A percentile compares a stretch with the other conserved stretches of the same genome.
Conservation (phyloP, 176 grass and related monocot species). For the Zea luxurians region DNA sequence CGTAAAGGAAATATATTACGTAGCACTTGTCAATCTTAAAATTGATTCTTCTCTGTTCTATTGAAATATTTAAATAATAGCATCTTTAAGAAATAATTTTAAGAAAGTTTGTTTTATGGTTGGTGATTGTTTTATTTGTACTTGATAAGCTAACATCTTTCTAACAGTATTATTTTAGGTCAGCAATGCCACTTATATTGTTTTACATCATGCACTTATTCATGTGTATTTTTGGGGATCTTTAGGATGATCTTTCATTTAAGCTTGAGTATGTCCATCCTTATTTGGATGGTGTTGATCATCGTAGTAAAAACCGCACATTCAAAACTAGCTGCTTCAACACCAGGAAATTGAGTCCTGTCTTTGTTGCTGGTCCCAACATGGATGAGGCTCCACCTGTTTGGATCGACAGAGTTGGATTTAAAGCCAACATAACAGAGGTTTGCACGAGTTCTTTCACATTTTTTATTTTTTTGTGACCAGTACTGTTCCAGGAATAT, state of each 20-base stretch:
- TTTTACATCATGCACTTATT: constrained; percentile 19
- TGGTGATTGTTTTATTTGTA: constrained; percentile 16
- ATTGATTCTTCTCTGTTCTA: constrained; percentile 5
- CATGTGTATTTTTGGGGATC: neutral
- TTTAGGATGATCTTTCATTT: constrained; percentile 88
- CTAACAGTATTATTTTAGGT: neutral
- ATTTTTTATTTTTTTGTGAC: too few relatives aligned
- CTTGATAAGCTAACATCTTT: neutral
- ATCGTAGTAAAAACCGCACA: constrained; percentile 71
- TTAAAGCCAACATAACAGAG: constrained; percentile 98
- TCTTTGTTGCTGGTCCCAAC: constrained; percentile 85
- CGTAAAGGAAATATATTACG: neutral
- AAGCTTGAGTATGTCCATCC: constrained; percentile 86
- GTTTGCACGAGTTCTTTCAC: constrained; percentile 24
- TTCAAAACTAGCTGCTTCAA: constrained; percentile 94
- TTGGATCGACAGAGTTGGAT: constrained; percentile 81
- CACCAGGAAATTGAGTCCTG: constrained; percentile 80
- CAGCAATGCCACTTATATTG: neutral
- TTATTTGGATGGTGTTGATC: constrained; percentile 76
- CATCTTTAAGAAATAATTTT: neutral
- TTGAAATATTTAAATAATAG: neutral
- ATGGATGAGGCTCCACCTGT: constrained; percentile 80
- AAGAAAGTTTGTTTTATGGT: neutral
- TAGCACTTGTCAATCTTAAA: neutral
- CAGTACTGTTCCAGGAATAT: too few relatives aligned